Evolutionary conservation across 2,329 filamentous ascomycete genomes (phyloP), one percentile per base, ranked within the genome.

Genomic region (Phoma herbarum): DNA sequence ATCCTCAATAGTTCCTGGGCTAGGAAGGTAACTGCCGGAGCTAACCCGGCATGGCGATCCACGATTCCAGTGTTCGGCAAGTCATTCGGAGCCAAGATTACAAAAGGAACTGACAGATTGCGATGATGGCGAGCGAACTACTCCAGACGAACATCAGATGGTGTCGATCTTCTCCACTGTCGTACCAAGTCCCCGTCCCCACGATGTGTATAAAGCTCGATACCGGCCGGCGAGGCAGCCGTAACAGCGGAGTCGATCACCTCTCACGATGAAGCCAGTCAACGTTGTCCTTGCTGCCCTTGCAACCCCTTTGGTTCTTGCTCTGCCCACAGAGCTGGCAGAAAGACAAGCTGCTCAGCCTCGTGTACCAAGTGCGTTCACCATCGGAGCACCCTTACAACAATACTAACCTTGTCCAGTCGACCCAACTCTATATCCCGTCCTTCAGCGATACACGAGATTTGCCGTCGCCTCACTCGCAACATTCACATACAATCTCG

Each of bases 401-500:
- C 11, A 11, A 22, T 20, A 39, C 59, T 58, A 10, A 56, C 37
- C 6, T 1, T 1, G 4, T 12, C n/a, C 28, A 65, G 63, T 65
- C 2, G 46, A 64, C 1, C 49, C 63, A 1, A 35, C 25, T 14
- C 31, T 60, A 14, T 66, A 56, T 22, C 57, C 61, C 2, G 25
- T 55, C 5, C 46, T 64, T 4, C 61, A 62, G 41, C 51, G 63
- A 12, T 64, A 66, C 44, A 66, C 61, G n/a, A 51, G 60, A 20
- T 66, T 59, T 23, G 59, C 63, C 3, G 61, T 59, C 2, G 63
- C 63, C 22, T 57, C 61, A 6, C 59, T 64, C 9, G 59, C 59
- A 28, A 59, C 61, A 14, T 64, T 66, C 26, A 58, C 57, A 16
- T 66, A 62, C 39, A 55, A 59, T 23, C 37, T 57, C 1, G 63